phyloP scores from a whole-genome alignment of 139 green algal genomes.

The Coelastrella sp. region DNA sequence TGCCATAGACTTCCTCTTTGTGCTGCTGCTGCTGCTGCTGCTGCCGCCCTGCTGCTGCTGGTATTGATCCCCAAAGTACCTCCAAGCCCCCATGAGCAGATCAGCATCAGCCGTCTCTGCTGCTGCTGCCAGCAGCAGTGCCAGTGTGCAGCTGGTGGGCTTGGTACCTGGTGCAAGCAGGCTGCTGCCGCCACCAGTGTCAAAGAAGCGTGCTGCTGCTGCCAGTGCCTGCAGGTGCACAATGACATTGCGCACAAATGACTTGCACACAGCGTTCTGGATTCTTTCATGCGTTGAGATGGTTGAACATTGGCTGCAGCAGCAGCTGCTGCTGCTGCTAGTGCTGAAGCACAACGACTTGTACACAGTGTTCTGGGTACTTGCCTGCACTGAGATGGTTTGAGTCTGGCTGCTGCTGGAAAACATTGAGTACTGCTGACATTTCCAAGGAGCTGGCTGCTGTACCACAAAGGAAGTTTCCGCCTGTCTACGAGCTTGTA shows the following conservation, averaged over 20 bases:
- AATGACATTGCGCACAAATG: too few species aligned
- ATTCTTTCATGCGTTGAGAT: background rate
- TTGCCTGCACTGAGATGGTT: background rate
- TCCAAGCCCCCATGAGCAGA: conserved; percentile 13
- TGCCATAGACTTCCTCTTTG: background rate
- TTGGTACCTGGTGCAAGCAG: conserved; percentile 7
- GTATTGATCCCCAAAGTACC: conserved; percentile 24
- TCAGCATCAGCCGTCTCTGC: conserved; percentile 8
- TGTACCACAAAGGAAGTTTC: too few species aligned
- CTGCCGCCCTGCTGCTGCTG: conserved; percentile 1
- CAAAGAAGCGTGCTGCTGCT: conserved; percentile 30
- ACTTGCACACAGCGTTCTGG: background rate
- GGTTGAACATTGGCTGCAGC: too few species aligned
- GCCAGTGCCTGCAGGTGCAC: conserved; percentile 5
- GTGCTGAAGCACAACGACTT: background rate
- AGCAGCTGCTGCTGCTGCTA: too few species aligned
- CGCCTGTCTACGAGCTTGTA: too few species aligned
- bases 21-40: conserved; percentile 33
- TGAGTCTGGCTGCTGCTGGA: too few species aligned
- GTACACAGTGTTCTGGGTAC: background rate
- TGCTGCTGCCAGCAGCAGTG: conserved; percentile 28
- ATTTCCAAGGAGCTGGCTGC: too few species aligned
- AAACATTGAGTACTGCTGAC: too few species aligned
- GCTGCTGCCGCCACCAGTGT: conserved; percentile 23
- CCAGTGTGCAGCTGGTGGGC: conserved; percentile 24